Conservation (phyloP, 805 yeast species). For the Starmerella apicola region DNA sequence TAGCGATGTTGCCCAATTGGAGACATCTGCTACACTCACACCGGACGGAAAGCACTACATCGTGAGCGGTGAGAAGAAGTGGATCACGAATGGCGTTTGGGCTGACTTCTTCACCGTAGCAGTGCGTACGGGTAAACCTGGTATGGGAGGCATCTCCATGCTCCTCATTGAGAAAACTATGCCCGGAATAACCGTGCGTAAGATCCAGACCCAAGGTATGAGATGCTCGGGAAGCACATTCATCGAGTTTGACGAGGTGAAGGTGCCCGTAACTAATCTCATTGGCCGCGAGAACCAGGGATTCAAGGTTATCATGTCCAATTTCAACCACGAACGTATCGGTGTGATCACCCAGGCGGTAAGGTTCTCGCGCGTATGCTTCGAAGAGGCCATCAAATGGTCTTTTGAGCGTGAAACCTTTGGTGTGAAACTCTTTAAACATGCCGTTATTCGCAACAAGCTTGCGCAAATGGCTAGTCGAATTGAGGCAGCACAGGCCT, state of each 20-base stretch:
- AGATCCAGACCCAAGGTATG: slow-evolving; percentile 34
- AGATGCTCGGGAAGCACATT: slow-evolving; percentile 32
- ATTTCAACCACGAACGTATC: slow-evolving; percentile 36
- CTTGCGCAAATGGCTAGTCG: slow-evolving; percentile 33
- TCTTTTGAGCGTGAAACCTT: slow-evolving; percentile 34
- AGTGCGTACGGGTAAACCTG: slow-evolving; percentile 33
- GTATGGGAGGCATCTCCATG: slow-evolving; percentile 33
- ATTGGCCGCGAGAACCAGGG: slow-evolving; percentile 34
- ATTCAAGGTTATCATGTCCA: slow-evolving; percentile 35
- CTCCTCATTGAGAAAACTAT: slow-evolving; percentile 32
- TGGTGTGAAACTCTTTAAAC: slow-evolving; percentile 33
- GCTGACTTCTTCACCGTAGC: slow-evolving; percentile 35
- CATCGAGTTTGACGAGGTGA: slow-evolving; percentile 34
- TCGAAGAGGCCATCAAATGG: slow-evolving; percentile 33
- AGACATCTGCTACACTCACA: slow-evolving; percentile 31
- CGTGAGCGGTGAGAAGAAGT: slow-evolving; percentile 34
- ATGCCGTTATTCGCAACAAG: slow-evolving; percentile 34
- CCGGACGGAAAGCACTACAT: slow-evolving; percentile 33
- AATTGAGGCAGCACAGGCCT: slow-evolving; percentile 32
- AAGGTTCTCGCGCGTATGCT: slow-evolving; percentile 33
- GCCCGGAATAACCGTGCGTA: slow-evolving; percentile 30
- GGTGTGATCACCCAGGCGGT: slow-evolving; percentile 33
- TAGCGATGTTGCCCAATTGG: slow-evolving; percentile 33
- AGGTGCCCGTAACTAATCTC: slow-evolving; percentile 35
- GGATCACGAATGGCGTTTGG: slow-evolving; percentile 36